A percentile compares a stretch with the other conserved stretches of the same genome.
These are phyloP conservation scores for Botryotinia narcissicola DNA, from an alignment of 2,329 filamentous ascomycete species.

Conservation along the genomic window DNA sequence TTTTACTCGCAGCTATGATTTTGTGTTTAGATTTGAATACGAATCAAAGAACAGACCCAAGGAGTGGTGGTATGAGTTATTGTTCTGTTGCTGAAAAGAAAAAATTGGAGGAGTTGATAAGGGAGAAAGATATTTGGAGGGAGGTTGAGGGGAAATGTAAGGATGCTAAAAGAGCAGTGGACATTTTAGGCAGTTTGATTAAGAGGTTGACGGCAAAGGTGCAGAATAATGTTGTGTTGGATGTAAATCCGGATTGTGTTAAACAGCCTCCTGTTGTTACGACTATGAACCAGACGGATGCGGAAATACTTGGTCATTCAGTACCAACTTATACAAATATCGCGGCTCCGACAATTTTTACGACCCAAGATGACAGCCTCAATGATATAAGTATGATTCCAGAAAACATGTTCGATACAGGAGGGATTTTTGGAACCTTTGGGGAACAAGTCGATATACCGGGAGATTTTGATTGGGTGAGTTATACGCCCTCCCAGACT, in stretches of 20 bases:
- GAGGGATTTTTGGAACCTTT: constrained; percentile 22
- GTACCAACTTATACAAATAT: not conserved
- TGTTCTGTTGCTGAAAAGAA: constrained; percentile 25
- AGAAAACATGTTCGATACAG: constrained; percentile 21
- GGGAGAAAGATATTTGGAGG: constrained; percentile 30
- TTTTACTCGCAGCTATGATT: constrained; percentile 59
- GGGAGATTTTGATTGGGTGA: constrained; percentile 31
- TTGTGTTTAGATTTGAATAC: constrained; percentile 48
- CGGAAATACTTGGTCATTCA: not conserved
- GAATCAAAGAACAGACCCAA: constrained; percentile 8
- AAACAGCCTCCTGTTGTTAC: not conserved
- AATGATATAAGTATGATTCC: constrained; percentile 19
- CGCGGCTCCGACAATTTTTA: constrained; percentile 14
- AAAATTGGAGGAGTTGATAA: constrained; percentile 28
- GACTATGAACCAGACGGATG: constrained; percentile 6
- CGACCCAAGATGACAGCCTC: not conserved
- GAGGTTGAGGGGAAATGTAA: constrained; percentile 29
- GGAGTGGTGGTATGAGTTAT: constrained; percentile 7
- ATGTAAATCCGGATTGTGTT: not conserved
- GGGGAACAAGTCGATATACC: constrained; percentile 24
- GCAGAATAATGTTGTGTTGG: not conserved
- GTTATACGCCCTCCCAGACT: not conserved
- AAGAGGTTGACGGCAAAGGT: constrained; percentile 22
- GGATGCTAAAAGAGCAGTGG: constrained; percentile 29
- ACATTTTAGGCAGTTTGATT: constrained; percentile 28